phyloP scores from a whole-genome alignment of 306 rosid species.

The Cicer arietinum region DNA sequence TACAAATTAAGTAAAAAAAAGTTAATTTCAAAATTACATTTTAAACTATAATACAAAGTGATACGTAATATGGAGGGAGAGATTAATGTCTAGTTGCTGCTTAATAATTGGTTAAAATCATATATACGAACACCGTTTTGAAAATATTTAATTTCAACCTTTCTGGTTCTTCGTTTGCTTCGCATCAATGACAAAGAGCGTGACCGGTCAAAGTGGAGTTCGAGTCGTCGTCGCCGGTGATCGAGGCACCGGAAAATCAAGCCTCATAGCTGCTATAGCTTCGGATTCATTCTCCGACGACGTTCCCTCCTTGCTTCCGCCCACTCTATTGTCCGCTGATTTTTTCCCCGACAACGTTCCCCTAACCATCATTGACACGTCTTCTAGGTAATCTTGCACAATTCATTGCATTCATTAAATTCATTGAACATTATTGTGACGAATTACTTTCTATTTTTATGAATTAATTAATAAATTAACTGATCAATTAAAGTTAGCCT shows the following conservation, averaged over 20 bases:
- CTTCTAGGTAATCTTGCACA: slow-evolving; percentile 61
- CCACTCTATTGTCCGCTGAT: slow-evolving; percentile 75
- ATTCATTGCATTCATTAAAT: background rate
- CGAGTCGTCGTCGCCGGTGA: slow-evolving; percentile 87
- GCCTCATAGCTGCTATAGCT: slow-evolving; percentile 68
- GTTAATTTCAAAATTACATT: too few species aligned
- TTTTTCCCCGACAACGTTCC: slow-evolving; percentile 72
- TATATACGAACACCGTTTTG: slow-evolving; percentile 3
- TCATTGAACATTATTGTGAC: background rate
- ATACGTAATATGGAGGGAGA: background rate
- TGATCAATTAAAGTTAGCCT: background rate
- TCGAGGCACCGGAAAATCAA: slow-evolving; percentile 82
- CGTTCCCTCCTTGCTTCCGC: slow-evolving; percentile 73
- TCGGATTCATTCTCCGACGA: slow-evolving; percentile 67
- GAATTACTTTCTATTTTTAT: slow-evolving; percentile 18
- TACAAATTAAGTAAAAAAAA: too few species aligned
- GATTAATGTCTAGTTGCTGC: background rate
- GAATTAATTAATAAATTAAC: background rate
- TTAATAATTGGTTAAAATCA: background rate
- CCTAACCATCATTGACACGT: slow-evolving; percentile 74
- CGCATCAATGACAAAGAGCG: slow-evolving; percentile 43
- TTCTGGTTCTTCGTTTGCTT: background rate
- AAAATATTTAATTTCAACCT: background rate
- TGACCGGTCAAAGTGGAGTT: slow-evolving; percentile 44
- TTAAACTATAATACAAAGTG: too few species aligned